Percentiles rank a stretch among this genome's conserved stretches.
Evolutionary conservation across 768 basidiomycete genomes (phyloP).

Genomic region (Tricholoma terreum): DNA sequence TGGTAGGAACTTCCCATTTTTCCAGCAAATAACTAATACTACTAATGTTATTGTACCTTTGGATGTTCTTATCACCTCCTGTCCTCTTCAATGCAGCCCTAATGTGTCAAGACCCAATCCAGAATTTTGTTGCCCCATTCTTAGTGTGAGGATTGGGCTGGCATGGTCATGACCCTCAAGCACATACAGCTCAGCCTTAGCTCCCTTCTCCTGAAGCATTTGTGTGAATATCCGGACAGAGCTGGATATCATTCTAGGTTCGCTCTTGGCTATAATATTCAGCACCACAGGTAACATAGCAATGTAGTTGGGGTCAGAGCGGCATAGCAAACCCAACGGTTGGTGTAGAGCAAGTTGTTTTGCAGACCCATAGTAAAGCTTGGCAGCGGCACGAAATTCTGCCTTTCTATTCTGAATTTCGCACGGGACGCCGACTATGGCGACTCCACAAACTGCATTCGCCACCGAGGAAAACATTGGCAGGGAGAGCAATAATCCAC

Average conservation of each 20-base stretch:
- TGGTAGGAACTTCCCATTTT: too few relatives aligned
- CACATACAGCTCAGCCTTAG: constrained; percentile 13
- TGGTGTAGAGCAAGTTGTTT: constrained; percentile 12
- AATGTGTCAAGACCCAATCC: constrained; percentile 13
- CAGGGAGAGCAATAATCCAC: constrained; percentile 15
- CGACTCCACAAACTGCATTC: constrained; percentile 14
- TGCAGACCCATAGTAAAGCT: constrained; percentile 20
- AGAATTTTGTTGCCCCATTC: constrained; percentile 21
- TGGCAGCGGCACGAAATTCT: constrained; percentile 14
- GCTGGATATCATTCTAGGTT: constrained; percentile 18
- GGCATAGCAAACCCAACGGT: constrained; percentile 18
- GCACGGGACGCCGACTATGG: constrained; percentile 20
- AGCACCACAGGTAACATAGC: constrained; percentile 15
- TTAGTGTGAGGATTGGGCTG: constrained; percentile 23
- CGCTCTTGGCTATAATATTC: constrained; percentile 19
- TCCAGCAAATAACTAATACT: too few relatives aligned
- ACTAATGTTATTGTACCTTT: too few relatives aligned
- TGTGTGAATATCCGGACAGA: constrained; percentile 13
- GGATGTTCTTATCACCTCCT: too few relatives aligned
- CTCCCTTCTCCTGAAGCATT: constrained; percentile 15
- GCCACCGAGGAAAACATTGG: constrained; percentile 9
- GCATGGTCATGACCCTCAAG: constrained; percentile 26
- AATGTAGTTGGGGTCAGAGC: constrained; percentile 7
- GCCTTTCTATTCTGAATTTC: constrained; percentile 5
- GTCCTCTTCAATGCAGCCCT: too few relatives aligned